A percentile compares a stretch with the other conserved stretches of the same genome.
Evolutionary conservation across 1,284 basidiomycete genomes (phyloP).

Genomic region (Uromyces viciae-fabae): DNA sequence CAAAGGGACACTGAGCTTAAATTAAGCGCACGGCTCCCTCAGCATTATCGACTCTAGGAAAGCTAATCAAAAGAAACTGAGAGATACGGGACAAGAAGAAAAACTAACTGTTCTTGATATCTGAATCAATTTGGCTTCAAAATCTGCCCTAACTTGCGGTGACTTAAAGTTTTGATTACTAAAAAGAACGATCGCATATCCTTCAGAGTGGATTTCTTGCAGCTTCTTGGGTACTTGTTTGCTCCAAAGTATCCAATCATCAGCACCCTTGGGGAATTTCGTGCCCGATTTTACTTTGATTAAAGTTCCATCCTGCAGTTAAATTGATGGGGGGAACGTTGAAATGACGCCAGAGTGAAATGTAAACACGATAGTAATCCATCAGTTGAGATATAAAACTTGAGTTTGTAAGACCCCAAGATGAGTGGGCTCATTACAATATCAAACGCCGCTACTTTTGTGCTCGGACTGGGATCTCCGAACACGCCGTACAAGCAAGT

Average conservation of each 20-base stretch:
- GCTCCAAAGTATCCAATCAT: slow-evolving; percentile 75
- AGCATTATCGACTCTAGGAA: not conserved
- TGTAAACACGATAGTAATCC: not conserved
- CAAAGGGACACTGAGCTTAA: slow-evolving; percentile 71
- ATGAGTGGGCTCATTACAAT: slow-evolving; percentile 5
- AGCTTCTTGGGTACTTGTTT: slow-evolving; percentile 65
- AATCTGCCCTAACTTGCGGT: slow-evolving; percentile 61
- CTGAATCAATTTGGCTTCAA: slow-evolving; percentile 70
- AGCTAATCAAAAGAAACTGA: slow-evolving; percentile 15
- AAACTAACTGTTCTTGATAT: slow-evolving; percentile 67
- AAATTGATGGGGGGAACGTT: not conserved
- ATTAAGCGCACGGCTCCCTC: not conserved
- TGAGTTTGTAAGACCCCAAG: too few relatives aligned
- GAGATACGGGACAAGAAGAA: not conserved
- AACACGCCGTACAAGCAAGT: slow-evolving; percentile 35
- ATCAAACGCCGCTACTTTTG: slow-evolving; percentile 43
- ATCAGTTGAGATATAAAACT: not conserved
- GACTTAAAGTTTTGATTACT: slow-evolving; percentile 56
- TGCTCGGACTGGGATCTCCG: slow-evolving; percentile 27
- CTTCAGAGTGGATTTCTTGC: slow-evolving; percentile 62
- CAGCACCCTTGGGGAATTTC: slow-evolving; percentile 58
- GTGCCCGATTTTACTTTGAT: slow-evolving; percentile 65
- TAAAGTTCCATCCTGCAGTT: slow-evolving; percentile 67
- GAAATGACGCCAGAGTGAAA: not conserved
- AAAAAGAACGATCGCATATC: slow-evolving; percentile 58